Base-by-base conservation (phyloP, 2,329 filamentous ascomycete genomes). In the Talaromyces sp. region DNA sequence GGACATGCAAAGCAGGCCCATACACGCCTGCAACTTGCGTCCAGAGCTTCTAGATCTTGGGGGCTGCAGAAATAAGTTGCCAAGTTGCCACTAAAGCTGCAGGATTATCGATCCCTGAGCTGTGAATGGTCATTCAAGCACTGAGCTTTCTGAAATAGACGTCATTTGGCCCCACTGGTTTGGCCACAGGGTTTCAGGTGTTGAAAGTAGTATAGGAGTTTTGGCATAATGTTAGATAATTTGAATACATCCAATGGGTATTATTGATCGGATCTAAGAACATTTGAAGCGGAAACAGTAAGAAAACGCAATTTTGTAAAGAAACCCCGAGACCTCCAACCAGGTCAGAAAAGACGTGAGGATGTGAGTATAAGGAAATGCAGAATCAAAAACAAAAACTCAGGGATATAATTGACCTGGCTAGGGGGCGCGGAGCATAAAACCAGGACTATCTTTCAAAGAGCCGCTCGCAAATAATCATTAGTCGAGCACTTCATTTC, bases 221-320 rank as follows among this genome's bases (percentile, higher is more conserved):
- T 27, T 4, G 9, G 24, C 4, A 27, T 27, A 27, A 27, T 27
- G 5, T 10, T 42, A 17, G 20, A 13, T 48, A 52, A 39, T 39
- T 47, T 50, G 53, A 52, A 55, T 54, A 39, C 24, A 58, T 63
- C 49, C 54, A 61, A 56, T 57, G 59, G 59, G 57, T 60, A 60
- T 62, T 58, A 56, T 55, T 52, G 50, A 41, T 49, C 56, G 56
- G 16, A 55, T 56, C 57, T 54, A 60, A 52, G 37, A 51, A 43
- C 51, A 57, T 47, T 44, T 46, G 27, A 47, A 39, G 46, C 46
- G 14, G 37, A 51, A 47, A 48, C 44, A 35, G 16, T 27, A 46
- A 29, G 52, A 39, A 43, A 35, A 35, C 32, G 32, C 32, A 47
- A 37, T 43, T 27, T 27, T 27, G 9, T n/a, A 27, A 27, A 27